These are phyloP conservation scores for Astrephomene gubernaculifera DNA, from an alignment of 139 green algal genomes.

Conservation along the genomic window DNA sequence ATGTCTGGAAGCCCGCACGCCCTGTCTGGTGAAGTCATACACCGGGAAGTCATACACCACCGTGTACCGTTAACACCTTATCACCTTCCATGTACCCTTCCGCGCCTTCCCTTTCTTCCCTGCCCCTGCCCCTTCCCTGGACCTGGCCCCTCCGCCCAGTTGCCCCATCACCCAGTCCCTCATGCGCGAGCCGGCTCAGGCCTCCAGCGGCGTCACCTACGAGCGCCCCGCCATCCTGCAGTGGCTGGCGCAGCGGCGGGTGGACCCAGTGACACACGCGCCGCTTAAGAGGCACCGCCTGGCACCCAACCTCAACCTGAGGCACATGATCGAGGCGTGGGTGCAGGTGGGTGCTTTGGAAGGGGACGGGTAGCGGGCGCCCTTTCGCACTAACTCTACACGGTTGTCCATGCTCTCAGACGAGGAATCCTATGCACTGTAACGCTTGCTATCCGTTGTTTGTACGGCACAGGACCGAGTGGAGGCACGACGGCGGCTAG, in stretches of 20 bases:
- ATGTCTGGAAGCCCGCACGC: no score
- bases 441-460: no score
- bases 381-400: no score
- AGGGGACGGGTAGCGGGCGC: no score
- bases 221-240: conserved; percentile 54
- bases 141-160: not conserved
- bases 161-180: conserved; percentile 45
- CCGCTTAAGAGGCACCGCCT: conserved; percentile 61
- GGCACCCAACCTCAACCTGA: conserved; percentile 65
- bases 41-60: no score
- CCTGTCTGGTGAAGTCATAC: no score
- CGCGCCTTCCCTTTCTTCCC: no score
- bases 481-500: conserved; percentile 15
- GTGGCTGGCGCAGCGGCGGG: conserved; percentile 56
- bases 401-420: no score
- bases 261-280: conserved; percentile 57
- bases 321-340: conserved; percentile 62
- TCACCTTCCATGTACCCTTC: no score
- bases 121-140: not conserved
- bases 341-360: conserved; percentile 35
- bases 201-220: conserved; percentile 55
- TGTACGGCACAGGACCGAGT: conserved; percentile 31
- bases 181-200: conserved; percentile 65
- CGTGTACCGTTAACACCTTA: no score
- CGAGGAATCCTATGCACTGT: no score